Base-by-base conservation (phyloP, 2,329 filamentous ascomycete genomes). In the Trichoderma polysporum region DNA sequence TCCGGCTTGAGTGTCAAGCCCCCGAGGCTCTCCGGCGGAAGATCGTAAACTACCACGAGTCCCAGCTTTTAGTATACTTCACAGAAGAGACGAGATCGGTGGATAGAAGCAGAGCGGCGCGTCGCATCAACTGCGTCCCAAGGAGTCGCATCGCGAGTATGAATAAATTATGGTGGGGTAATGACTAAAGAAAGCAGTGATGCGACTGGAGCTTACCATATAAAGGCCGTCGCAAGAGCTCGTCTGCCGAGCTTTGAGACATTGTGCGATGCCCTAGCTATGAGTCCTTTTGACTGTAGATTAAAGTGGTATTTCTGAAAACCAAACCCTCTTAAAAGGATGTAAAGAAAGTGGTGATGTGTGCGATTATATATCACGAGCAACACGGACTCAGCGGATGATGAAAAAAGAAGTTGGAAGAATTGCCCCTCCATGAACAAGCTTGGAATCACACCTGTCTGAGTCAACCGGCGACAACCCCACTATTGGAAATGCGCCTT, bases 1-100 rank as follows among this genome's bases (percentile, higher is more conserved):
- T 79, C 76, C 41, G 73, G 66, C 63, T 80, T 80, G 17, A 82
- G 83, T 10, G 85, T 83, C 71, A 97, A 83, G 3, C 88, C 90
- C 61, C 84, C 81, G 39, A 96, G 82, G 54, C 97, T 85, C 75
- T 93, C 87, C 68, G 85, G 82, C 0, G 93, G 92, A 27, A 97
- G 86, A 76, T 96, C 90, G 78, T 94, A 97, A 66, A 94, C 91
- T 93, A 76, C 7, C 53, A 66, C 4, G 22, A 25, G 35, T 5
- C 37, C 25, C 15, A 45, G 33, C 12, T 22, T 27, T 62, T 19
- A 63, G 59, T 27, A 31, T 2, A 19, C 25, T 10, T 2, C 9
- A 31, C 0, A 13, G 35, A 7, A 2, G n/a, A 53, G 12, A 22
- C 8, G 7, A 10, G 15, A 22, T 39, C n/a, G 13, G n/a, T 15